Evolutionary conservation across 148 eudicot genomes (phyloP).

Genomic region (Camellia granthamiana): DNA sequence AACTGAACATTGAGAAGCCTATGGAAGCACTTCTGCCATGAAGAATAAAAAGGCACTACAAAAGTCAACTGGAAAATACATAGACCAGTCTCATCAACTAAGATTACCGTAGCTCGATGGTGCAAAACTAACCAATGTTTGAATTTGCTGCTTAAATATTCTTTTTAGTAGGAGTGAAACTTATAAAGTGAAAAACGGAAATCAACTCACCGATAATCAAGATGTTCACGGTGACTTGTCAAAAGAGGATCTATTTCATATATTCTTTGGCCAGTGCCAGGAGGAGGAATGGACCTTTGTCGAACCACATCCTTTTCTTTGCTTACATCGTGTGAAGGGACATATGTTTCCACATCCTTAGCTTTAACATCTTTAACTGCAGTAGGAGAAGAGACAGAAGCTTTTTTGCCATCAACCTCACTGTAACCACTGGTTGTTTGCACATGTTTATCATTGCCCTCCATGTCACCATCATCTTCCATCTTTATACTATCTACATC

Average conservation of each 20-base stretch:
- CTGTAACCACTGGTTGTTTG: conserved; percentile 18
- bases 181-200: conserved; percentile 13
- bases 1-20: too few species aligned
- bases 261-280: conserved; percentile 78
- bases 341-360: conserved; percentile 20
- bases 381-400: conserved; percentile 23
- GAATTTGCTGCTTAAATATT: not conserved
- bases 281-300: conserved; percentile 63
- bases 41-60: not conserved
- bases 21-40: too few species aligned
- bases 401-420: conserved; percentile 27
- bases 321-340: conserved; percentile 28
- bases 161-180: not conserved
- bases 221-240: conserved; percentile 60
- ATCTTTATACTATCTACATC: conserved; percentile 33
- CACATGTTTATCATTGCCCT: conserved; percentile 18
- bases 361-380: conserved; percentile 32
- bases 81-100: not conserved
- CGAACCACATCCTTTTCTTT: conserved; percentile 30
- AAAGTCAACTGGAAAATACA: not conserved
- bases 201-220: conserved; percentile 77
- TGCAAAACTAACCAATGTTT: not conserved
- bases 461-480: conserved; percentile 25
- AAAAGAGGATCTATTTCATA: conserved; percentile 83
- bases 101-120: conserved; percentile 1